These are phyloP conservation scores for Rhizopus stolonifer DNA, from an alignment of 371 early-diverging fungal species.

Conservation along the genomic window DNA sequence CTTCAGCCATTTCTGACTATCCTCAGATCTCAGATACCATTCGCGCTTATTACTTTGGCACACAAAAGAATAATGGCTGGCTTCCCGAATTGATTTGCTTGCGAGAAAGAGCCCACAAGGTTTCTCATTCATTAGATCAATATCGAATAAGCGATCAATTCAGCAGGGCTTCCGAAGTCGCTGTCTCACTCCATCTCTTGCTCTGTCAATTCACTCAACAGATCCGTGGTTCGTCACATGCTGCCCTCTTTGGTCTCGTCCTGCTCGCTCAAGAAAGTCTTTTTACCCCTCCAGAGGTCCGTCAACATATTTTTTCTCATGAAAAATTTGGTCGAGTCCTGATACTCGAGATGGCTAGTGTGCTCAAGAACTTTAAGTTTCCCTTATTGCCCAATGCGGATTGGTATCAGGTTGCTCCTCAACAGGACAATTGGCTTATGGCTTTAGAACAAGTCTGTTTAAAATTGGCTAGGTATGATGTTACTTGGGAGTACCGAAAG, in stretches of 20 bases:
- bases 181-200: constrained; percentile 24
- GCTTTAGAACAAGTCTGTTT: constrained; percentile 25
- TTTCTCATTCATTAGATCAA: constrained; percentile 29
- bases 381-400: not conserved
- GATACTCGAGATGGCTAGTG: constrained; percentile 35
- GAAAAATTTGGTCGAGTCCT: constrained; percentile 37
- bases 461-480: constrained; percentile 31
- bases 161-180: constrained; percentile 26
- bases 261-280: constrained; percentile 33
- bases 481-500: constrained; percentile 43
- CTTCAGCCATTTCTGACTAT: constrained; percentile 23
- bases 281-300: constrained; percentile 33
- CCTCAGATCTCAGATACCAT: constrained; percentile 23
- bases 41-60: constrained; percentile 14
- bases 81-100: constrained; percentile 16
- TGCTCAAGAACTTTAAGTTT: constrained; percentile 35
- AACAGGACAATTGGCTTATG: constrained; percentile 22
- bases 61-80: not conserved
- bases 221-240: constrained; percentile 12
- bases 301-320: constrained; percentile 40
- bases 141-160: constrained; percentile 38
- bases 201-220: constrained; percentile 19
- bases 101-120: constrained; percentile 16
- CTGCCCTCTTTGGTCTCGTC: constrained; percentile 24
- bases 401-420: not conserved